Percentiles rank a stretch among this genome's conserved stretches.
Evolutionary conservation across 148 eudicot species (phyloP).

Genomic region (Gaultheria prostrata): DNA sequence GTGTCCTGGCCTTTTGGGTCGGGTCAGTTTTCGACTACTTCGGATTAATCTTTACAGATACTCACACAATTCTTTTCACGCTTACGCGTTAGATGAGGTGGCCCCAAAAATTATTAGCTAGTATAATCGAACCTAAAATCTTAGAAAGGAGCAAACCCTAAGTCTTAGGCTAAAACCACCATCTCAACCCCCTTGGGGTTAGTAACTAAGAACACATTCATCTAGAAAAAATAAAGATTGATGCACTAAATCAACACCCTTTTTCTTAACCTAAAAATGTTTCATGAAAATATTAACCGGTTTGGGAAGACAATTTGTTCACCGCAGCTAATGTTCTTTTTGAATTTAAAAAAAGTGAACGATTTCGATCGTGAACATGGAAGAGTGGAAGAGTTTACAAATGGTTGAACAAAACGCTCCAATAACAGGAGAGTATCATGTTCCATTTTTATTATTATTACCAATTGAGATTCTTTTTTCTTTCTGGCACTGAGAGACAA

Average conservation of each 20-base stretch:
- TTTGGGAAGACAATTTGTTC: background rate
- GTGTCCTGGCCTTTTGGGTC: too few species aligned
- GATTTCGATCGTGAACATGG: background rate
- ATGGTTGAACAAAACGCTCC: background rate
- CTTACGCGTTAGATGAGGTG: too few species aligned
- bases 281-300: background rate
- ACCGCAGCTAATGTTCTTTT: background rate
- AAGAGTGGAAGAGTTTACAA: background rate
- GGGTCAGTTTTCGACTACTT: too few species aligned
- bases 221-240: background rate
- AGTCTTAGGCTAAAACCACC: too few species aligned
- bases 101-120: too few species aligned
- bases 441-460: background rate
- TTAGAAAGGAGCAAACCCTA: too few species aligned
- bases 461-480: background rate
- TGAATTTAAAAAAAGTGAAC: background rate
- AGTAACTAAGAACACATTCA: background rate
- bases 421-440: background rate
- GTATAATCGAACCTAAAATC: too few species aligned
- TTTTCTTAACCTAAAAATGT: background rate
- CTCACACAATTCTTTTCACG: too few species aligned
- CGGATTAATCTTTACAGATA: too few species aligned
- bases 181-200: too few species aligned
- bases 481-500: constrained; percentile 2
- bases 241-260: background rate